These are phyloP conservation scores for Ceratobasidium sp. DNA, from an alignment of 1,284 basidiomycete genomes.

Conservation along the genomic window DNA sequence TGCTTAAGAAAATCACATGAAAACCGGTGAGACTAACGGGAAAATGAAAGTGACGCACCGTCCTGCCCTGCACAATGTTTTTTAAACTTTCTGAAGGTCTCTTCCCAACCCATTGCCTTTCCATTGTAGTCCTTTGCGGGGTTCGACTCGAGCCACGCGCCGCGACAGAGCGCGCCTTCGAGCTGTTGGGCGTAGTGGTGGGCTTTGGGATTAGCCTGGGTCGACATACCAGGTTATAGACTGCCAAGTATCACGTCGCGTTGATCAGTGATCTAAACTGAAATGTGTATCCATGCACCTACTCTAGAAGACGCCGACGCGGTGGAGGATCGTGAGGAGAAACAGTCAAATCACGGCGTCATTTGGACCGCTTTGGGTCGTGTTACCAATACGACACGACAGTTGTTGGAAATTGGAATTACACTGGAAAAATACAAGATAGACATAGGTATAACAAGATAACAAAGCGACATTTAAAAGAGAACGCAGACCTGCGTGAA, in stretches of 20 bases:
- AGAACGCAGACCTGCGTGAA: background rate
- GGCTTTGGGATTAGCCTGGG: conserved; percentile 66
- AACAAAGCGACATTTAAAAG: background rate
- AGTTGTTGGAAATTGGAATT: background rate
- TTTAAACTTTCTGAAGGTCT: conserved; percentile 88
- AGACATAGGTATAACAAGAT: background rate
- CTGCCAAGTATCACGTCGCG: background rate
- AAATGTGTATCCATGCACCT: background rate
- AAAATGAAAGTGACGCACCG: conserved; percentile 50
- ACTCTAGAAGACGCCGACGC: conserved; percentile 11
- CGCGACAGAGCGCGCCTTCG: conserved; percentile 73
- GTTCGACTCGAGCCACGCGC: conserved; percentile 70
- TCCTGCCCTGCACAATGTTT: conserved; percentile 77
- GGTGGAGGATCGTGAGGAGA: conserved; percentile 24
- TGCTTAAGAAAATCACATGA: conserved; percentile 11
- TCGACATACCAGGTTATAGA: conserved; percentile 51
- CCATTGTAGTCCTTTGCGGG: conserved; percentile 77
- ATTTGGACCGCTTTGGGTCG: conserved; percentile 41
- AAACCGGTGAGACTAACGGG: background rate
- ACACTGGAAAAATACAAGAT: background rate
- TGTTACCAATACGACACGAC: conserved; percentile 34
- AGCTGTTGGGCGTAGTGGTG: conserved; percentile 81
- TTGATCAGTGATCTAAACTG: background rate
- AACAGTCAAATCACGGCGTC: conserved; percentile 14
- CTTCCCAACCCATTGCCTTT: conserved; percentile 75